Evolutionary conservation across 176 grass and related monocot genomes (phyloP), one percentile per base, ranked within the genome.

Genomic region (Carex scoparia): DNA sequence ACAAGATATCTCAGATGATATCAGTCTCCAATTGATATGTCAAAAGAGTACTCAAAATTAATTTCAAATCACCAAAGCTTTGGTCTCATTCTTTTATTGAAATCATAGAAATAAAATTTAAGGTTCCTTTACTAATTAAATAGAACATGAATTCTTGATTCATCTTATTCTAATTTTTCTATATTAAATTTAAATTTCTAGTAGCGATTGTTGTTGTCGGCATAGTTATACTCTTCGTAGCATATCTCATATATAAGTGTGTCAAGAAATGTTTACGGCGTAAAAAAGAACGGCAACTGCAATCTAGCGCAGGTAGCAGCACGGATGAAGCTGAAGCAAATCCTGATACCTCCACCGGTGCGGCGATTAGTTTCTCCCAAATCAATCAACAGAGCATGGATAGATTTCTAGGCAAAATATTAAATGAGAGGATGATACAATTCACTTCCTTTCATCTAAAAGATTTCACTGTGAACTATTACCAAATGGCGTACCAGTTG

Each of bases 381-480:
- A 15, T 77, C 12, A 73, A 86, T 31, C 19, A 69, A 66, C 33
- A 62, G 23, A 51, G 81, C 35, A 81, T 93, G 66, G 69, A 66
- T 72, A 53, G 77, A 48, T 90, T 90, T 78, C 19, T 90, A 0
- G 79, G 70, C 11, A 80, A 83, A 23, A 59, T 90, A 46, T 86
- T 86, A 40, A 78, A 85, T 0, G 89, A 94, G 79, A 89, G 83
- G 71, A 85, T 85, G 0, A 85, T 83, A 11, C 84, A 86, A 69
- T 91, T 91, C 78, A 84, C 48, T 31, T 63, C 85, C 63, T 62
- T 85, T 57, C 28, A 87, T 65, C 81, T 89, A 51, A 48, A 51
- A 30, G 55, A 2, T 16, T 89, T 94, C 84, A 94, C 92, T 12
- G 5, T 18, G 0, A 86, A 89, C 73, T 94, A 87, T 82, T 94